A percentile compares a stretch with the other conserved stretches of the same genome.
Conservation (phyloP, 257 asterid genomes). For the Fraxinus quadrangulata region DNA sequence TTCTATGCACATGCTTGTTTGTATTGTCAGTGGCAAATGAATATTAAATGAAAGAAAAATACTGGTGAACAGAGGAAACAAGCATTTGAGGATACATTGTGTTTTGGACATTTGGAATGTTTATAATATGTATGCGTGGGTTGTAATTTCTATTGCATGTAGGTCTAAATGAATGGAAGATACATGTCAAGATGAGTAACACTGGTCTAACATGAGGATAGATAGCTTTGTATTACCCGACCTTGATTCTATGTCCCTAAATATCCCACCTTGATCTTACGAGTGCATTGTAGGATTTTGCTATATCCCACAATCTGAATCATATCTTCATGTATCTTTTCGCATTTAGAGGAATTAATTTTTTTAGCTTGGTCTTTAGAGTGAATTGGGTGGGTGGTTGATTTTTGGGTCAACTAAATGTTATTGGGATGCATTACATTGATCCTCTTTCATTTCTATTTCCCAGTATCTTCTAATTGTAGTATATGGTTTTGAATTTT, state of each 20-base stretch:
- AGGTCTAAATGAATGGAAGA: background rate
- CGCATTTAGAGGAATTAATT: background rate
- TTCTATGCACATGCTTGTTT: background rate
- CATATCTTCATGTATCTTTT: background rate
- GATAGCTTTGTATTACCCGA: background rate
- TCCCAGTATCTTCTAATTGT: background rate
- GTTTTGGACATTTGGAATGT: background rate
- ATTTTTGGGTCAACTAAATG: background rate
- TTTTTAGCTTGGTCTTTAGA: background rate
- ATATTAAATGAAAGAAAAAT: background rate
- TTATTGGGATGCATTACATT: background rate
- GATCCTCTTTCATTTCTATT: background rate
- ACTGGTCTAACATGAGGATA: background rate
- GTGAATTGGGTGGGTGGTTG: background rate
- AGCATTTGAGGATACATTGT: background rate
- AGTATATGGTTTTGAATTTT: background rate
- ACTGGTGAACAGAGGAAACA: background rate
- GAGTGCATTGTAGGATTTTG: background rate
- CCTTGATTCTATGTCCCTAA: background rate
- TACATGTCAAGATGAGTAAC: background rate
- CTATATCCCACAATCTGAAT: background rate
- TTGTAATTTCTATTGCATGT: background rate
- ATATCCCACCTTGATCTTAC: too few relatives aligned
- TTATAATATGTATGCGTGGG: background rate
- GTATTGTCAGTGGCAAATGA: background rate